Evolutionary conservation across 371 early-diverging fungal genomes (phyloP).

Genomic region (Coemansia sp.): DNA sequence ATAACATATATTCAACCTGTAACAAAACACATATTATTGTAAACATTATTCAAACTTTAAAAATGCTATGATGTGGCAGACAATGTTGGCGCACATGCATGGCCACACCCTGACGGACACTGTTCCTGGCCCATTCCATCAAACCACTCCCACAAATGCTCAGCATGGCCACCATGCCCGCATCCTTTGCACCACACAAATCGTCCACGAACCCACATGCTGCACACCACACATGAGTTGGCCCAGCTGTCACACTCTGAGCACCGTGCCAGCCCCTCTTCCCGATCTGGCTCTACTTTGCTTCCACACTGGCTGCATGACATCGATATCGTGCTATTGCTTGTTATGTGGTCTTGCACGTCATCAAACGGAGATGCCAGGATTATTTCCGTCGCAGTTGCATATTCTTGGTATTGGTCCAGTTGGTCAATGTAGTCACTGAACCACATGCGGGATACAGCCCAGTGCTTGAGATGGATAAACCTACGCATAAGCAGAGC

Average conservation of each 20-base stretch:
- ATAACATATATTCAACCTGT: no score
- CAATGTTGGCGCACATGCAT: constrained; percentile 22
- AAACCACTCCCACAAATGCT: constrained; percentile 51
- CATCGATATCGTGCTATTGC: constrained; percentile 5
- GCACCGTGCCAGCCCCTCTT: constrained; percentile 25
- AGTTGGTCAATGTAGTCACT: constrained; percentile 44
- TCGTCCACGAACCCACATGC: constrained; percentile 37
- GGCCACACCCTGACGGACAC: constrained; percentile 55
- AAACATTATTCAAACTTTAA: no score
- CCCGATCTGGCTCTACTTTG: constrained; percentile 10
- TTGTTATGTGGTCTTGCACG: constrained; percentile 8
- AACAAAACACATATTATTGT: no score
- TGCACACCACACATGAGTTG: constrained; percentile 41
- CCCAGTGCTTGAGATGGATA: constrained; percentile 46
- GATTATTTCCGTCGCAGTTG: constrained; percentile 44
- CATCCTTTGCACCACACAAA: constrained; percentile 54
- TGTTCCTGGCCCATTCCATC: constrained; percentile 12
- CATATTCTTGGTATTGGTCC: constrained; percentile 33
- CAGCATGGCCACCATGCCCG: constrained; percentile 54
- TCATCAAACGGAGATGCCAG: constrained; percentile 34
- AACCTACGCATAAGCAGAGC: constrained; percentile 53
- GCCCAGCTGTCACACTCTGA: constrained; percentile 25
- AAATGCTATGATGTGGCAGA: background rate
- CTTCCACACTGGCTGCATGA: constrained; percentile 30
- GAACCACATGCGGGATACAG: constrained; percentile 34